Base-by-base conservation (phyloP, 2,329 filamentous ascomycete genomes). In the Cordyceps tenuipes region DNA sequence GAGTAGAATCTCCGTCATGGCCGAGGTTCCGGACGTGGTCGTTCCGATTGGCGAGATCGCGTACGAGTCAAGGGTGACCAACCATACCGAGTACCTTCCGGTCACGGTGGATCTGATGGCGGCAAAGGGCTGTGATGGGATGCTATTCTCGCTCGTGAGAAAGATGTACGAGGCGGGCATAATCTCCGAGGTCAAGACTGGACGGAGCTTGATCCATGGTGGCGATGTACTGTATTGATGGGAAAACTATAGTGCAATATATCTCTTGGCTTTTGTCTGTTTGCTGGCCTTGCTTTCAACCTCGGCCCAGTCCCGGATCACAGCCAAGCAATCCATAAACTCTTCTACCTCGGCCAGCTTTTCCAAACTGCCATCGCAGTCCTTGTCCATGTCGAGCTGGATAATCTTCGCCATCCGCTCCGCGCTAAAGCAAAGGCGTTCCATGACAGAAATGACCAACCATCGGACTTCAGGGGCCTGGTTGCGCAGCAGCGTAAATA, bases 101-200 rank as follows among this genome's bases (percentile, higher is more conserved):
- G 83, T 87, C 0, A 78, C 80, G 0, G 77, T 85, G 0, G 76
- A 83, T 62, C 71, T 86, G 21, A 71, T 86, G 70, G 83, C 77
- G 0, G 79, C 82, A 0, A 80, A 78, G 63, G 83, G 83, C 0
- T 87, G 84, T 63, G 84, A 86, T 69, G 79, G 80, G 0, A 75
- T 85, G 72, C 65, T 85, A 19, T 81, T 80, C 44, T 76, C 74
- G 52, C 67, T 86, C 52, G 79, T 62, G 2, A 23, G 36, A 10
- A 46, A 50, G 9, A 53, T 62, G 50, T 10, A 47, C 31, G 36
- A 44, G 36, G n/a, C 7, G 6, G 60, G 60, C 0, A 59, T 62
- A 29, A 50, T 62, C 5, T 31, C 41, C 10, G 9, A 54, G 23
- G 54, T 61, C 23, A 47, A 58, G 29, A 48, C 48, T 26, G 60